phyloP scores from a whole-genome alignment of 495 filamentous ascomycete species.

The Cairneyella variabilis region DNA sequence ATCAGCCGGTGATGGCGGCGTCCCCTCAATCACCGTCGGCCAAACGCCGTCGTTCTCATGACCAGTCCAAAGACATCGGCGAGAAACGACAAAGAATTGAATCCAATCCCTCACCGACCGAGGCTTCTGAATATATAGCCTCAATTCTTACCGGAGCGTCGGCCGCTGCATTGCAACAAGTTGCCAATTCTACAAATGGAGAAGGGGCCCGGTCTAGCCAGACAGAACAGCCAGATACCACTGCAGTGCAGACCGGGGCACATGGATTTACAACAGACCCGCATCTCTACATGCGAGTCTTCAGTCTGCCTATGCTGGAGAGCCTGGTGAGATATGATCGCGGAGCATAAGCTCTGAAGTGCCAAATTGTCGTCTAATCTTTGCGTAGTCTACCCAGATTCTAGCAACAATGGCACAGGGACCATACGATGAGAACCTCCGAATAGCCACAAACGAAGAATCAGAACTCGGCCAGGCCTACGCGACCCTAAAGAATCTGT shows the following conservation, averaged over 20 bases:
- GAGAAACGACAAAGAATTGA: slow-evolving; percentile 25
- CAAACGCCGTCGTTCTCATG: slow-evolving; percentile 16
- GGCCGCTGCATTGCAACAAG: slow-evolving; percentile 9
- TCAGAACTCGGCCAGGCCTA: slow-evolving; percentile 82
- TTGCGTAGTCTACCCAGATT: slow-evolving; percentile 62
- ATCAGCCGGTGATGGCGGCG: background rate
- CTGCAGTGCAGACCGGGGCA: no score
- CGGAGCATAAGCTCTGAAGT: slow-evolving; percentile 19
- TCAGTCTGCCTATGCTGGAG: slow-evolving; percentile 69
- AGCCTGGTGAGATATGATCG: slow-evolving; percentile 50
- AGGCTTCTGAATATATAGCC: background rate
- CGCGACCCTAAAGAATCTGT: slow-evolving; percentile 69
- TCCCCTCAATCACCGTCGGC: slow-evolving; percentile 11
- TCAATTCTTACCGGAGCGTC: slow-evolving; percentile 20
- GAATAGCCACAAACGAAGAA: slow-evolving; percentile 65
- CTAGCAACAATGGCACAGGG: slow-evolving; percentile 65
- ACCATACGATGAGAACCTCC: slow-evolving; percentile 67
- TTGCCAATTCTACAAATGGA: background rate
- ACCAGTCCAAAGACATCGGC: slow-evolving; percentile 10
- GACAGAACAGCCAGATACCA: no score
- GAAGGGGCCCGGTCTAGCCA: no score
- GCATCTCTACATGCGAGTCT: slow-evolving; percentile 52
- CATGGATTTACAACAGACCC: slow-evolving; percentile 25
- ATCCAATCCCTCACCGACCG: background rate
- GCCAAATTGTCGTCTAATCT: slow-evolving; percentile 5